A percentile compares a stretch with the other conserved stretches of the same genome.
Evolutionary conservation across 371 early-diverging fungal species (phyloP).

Genomic region (Gilbertella persicaria): DNA sequence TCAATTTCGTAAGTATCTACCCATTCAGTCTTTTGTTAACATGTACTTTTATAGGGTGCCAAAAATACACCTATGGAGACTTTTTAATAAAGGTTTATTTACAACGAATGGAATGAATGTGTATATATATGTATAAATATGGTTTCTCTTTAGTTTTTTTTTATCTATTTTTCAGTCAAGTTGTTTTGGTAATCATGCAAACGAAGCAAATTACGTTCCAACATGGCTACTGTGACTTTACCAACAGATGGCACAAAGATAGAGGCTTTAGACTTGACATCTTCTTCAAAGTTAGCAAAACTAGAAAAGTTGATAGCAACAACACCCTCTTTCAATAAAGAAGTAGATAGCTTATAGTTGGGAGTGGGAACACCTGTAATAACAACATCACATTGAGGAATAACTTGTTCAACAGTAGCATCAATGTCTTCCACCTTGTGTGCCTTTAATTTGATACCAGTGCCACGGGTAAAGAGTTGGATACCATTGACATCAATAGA

Average conservation of each 20-base stretch:
- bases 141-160: too few species aligned
- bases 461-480: slow-evolving; percentile 86
- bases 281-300: slow-evolving; percentile 87
- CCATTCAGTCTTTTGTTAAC: not conserved
- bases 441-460: slow-evolving; percentile 71
- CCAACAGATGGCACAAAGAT: slow-evolving; percentile 97
- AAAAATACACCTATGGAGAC: slow-evolving; percentile 20
- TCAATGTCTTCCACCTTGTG: slow-evolving; percentile 81
- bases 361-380: slow-evolving; percentile 95
- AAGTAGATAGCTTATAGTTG: slow-evolving; percentile 83
- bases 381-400: slow-evolving; percentile 89
- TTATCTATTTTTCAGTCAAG: slow-evolving; percentile 28
- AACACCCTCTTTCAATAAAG: slow-evolving; percentile 90
- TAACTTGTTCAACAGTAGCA: slow-evolving; percentile 74
- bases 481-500: slow-evolving; percentile 92
- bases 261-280: slow-evolving; percentile 83
- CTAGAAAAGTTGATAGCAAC: slow-evolving; percentile 96
- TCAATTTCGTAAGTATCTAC: slow-evolving; percentile 21
- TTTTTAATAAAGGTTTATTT: too few species aligned
- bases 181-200: slow-evolving; percentile 71
- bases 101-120: too few species aligned
- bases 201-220: slow-evolving; percentile 90
- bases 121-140: too few species aligned
- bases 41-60: slow-evolving; percentile 9
- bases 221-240: slow-evolving; percentile 97